Percentiles rank a stretch among this genome's conserved stretches.
These are phyloP conservation scores for Acorus gramineus DNA, from an alignment of 106 monocot species.

Conservation along the genomic window DNA sequence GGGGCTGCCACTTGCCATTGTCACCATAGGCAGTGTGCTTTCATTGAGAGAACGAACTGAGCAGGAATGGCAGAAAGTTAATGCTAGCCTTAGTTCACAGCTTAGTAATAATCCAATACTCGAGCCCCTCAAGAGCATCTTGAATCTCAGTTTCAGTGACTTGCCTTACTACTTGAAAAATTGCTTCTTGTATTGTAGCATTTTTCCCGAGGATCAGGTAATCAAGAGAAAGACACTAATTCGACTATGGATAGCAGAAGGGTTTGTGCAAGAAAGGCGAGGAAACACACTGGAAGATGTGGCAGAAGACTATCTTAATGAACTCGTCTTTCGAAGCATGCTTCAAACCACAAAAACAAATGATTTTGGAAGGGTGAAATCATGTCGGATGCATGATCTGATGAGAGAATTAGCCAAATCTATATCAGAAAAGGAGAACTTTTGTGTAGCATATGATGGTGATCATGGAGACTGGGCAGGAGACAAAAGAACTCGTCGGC, in stretches of 20 bases:
- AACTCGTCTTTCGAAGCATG: slow-evolving; percentile 14
- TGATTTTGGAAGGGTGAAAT: slow-evolving; percentile 5
- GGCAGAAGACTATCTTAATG: slow-evolving; percentile 13
- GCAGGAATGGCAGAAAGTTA: slow-evolving; percentile 12
- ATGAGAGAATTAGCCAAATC: slow-evolving; percentile 15
- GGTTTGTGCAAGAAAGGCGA: slow-evolving; percentile 3
- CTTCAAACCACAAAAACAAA: slow-evolving; percentile 1
- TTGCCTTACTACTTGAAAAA: slow-evolving; percentile 16
- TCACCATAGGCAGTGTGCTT: slow-evolving; percentile 5
- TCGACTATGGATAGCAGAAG: slow-evolving; percentile 26
- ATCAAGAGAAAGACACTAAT: not conserved
- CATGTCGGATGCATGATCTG: slow-evolving; percentile 11
- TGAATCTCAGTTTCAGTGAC: slow-evolving; percentile 10
- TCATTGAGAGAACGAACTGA: not conserved
- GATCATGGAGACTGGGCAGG: not conserved
- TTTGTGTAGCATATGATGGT: not conserved
- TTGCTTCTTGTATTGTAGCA: slow-evolving; percentile 24
- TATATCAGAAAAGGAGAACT: slow-evolving; percentile 11
- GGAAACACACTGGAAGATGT: not conserved
- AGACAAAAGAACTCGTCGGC: slow-evolving; percentile 5
- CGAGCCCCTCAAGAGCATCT: not conserved
- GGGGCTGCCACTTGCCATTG: slow-evolving; percentile 16
- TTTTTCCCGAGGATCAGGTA: slow-evolving; percentile 16
- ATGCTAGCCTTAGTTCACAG: not conserved
- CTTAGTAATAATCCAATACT: slow-evolving; percentile 4